Conservation (phyloP, 2,329 filamentous ascomycete genomes). For the Fusarium veterinarium region DNA sequence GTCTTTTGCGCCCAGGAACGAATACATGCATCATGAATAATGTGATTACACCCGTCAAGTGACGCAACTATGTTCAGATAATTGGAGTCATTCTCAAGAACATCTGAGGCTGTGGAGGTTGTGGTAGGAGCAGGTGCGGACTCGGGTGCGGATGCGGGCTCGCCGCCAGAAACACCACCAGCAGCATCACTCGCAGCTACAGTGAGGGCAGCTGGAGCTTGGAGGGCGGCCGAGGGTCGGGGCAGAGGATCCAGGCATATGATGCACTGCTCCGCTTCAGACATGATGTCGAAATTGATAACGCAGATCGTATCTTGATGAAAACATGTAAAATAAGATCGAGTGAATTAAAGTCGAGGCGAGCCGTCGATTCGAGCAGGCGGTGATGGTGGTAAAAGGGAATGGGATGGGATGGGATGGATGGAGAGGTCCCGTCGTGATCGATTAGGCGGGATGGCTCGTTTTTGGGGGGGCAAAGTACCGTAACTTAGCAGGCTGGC, state of each 20-base stretch:
- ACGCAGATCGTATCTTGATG: constrained; percentile 51
- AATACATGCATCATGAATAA: constrained; percentile 91
- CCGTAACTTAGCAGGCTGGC: constrained; percentile 14
- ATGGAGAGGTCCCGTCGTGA: constrained; percentile 15
- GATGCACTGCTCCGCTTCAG: constrained; percentile 74
- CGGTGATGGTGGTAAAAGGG: constrained; percentile 41
- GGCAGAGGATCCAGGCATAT: constrained; percentile 74
- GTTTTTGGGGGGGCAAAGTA: constrained; percentile 34
- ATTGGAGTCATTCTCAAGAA: constrained; percentile 47
- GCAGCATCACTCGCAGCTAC: constrained; percentile 34
- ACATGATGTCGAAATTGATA: constrained; percentile 59
- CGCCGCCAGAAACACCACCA: constrained; percentile 36
- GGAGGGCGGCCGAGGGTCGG: constrained; percentile 46
- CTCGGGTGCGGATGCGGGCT: constrained; percentile 33
- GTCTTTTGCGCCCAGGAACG: constrained; percentile 95
- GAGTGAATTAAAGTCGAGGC: constrained; percentile 34
- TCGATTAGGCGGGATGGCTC: constrained; percentile 28
- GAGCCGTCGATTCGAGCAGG: constrained; percentile 32
- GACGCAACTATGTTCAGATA: constrained; percentile 64
- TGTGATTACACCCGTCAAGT: constrained; percentile 84
- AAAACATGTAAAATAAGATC: constrained; percentile 59
- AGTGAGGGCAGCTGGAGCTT: constrained; percentile 34
- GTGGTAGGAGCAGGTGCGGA: constrained; percentile 32
- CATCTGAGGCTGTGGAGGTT: constrained; percentile 40
- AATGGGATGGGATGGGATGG: constrained; percentile 3